Percentiles rank a stretch among this genome's conserved stretches.
Conservation (phyloP, 495 filamentous ascomycete species). For the Pseudomonodictys pantanalensis region DNA sequence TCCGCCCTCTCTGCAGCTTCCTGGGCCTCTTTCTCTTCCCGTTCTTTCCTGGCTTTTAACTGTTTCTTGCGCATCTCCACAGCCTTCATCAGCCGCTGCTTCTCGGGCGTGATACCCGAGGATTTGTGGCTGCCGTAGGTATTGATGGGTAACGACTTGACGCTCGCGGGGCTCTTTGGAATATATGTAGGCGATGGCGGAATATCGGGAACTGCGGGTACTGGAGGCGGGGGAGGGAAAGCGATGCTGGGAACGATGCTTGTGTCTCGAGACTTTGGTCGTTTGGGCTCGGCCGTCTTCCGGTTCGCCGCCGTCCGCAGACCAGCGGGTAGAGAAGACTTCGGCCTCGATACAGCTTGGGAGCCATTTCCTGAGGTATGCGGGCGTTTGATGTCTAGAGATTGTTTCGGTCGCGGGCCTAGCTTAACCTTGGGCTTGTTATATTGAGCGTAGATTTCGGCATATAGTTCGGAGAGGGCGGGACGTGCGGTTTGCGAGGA, state of each 20-base stretch:
- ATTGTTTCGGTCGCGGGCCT: conserved; percentile 28
- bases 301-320: conserved; percentile 32
- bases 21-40: conserved; percentile 10
- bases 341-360: conserved; percentile 13
- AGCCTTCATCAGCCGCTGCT: conserved; percentile 88
- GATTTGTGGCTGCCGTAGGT: conserved; percentile 38
- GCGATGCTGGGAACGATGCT: conserved; percentile 28
- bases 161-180: conserved; percentile 52
- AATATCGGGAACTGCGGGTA: conserved; percentile 38
- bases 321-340: conserved; percentile 36
- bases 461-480: conserved; percentile 24
- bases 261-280: conserved; percentile 34
- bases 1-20: not conserved
- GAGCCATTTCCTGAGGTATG: conserved; percentile 24
- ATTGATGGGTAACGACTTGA: conserved; percentile 46
- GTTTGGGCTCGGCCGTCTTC: conserved; percentile 29
- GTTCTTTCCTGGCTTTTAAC: conserved; percentile 26
- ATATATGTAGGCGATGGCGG: conserved; percentile 54
- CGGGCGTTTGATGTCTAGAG: conserved; percentile 29
- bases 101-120: conserved; percentile 77
- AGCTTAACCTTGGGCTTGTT: conserved; percentile 36
- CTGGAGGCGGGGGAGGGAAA: conserved; percentile 41
- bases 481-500: conserved; percentile 35
- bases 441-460: conserved; percentile 28
- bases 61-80: conserved; percentile 83